These are phyloP conservation scores for Ceratocystis papillata DNA, from an alignment of 2,329 filamentous ascomycete genomes.

Conservation along the genomic window DNA sequence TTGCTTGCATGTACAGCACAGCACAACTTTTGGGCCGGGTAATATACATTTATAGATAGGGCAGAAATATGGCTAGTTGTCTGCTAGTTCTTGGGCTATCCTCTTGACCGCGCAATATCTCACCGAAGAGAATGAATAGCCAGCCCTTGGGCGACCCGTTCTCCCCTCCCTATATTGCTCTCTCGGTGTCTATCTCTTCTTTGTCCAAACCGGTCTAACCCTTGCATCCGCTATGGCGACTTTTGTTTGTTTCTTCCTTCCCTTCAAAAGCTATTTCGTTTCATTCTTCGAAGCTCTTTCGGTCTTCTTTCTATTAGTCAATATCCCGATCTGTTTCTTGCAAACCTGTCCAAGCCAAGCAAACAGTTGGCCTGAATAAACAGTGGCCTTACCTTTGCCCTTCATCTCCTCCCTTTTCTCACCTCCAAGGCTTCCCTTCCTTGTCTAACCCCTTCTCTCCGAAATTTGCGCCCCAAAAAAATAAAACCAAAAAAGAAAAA, in stretches of 20 bases:
- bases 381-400: constrained; percentile 25
- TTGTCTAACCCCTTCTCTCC: not conserved
- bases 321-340: not conserved
- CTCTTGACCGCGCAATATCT: too few species aligned
- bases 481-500: not conserved
- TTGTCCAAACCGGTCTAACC: too few species aligned
- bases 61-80: not conserved
- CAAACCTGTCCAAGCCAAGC: not conserved
- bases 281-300: not conserved
- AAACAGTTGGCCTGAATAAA: not conserved
- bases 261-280: not conserved
- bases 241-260: not conserved
- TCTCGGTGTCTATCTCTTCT: too few species aligned
- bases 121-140: too few species aligned
- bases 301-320: not conserved
- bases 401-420: constrained; percentile 26
- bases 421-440: not conserved
- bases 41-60: not conserved
- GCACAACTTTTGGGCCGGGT: not conserved
- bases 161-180: too few species aligned
- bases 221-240: too few species aligned
- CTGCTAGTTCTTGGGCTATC: not conserved
- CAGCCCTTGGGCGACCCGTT: too few species aligned
- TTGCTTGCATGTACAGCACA: not conserved
- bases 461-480: not conserved